phyloP scores from a whole-genome alignment of 805 yeast genomes.

The Schwanniomyces pseudopolymorphus region DNA sequence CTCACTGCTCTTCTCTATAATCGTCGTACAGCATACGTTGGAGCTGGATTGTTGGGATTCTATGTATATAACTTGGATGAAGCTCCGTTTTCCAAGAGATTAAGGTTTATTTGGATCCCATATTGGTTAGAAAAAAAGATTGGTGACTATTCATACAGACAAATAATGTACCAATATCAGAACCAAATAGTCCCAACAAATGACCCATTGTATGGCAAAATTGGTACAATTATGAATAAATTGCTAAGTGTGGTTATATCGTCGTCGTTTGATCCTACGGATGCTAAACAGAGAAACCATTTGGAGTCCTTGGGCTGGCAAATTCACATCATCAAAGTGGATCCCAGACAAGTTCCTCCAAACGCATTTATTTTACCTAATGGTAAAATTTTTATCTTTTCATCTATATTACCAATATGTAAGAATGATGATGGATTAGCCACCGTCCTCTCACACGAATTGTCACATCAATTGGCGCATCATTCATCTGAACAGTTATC shows the following conservation, averaged over 20 bases:
- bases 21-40: conserved; percentile 33
- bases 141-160: conserved; percentile 64
- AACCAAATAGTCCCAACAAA: conserved; percentile 55
- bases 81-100: conserved; percentile 80
- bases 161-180: conserved; percentile 55
- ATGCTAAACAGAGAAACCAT: conserved; percentile 33
- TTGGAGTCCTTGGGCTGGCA: conserved; percentile 61
- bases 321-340: conserved; percentile 65
- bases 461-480: conserved; percentile 91
- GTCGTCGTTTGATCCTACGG: conserved; percentile 17
- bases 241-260: conserved; percentile 59
- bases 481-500: conserved; percentile 86
- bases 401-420: conserved; percentile 76
- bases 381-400: conserved; percentile 90
- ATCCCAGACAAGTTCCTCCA: conserved; percentile 73
- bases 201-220: conserved; percentile 59
- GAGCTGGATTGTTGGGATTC: conserved; percentile 20
- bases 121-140: conserved; percentile 59
- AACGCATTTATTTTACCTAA: conserved; percentile 96
- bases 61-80: conserved; percentile 54
- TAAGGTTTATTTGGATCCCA: conserved; percentile 70
- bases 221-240: conserved; percentile 61
- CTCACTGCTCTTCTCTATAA: conserved; percentile 17
- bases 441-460: conserved; percentile 91
- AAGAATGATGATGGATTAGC: conserved; percentile 87